Conservation (phyloP, 495 filamentous ascomycete species). For the Annulohypoxylon stygium region DNA sequence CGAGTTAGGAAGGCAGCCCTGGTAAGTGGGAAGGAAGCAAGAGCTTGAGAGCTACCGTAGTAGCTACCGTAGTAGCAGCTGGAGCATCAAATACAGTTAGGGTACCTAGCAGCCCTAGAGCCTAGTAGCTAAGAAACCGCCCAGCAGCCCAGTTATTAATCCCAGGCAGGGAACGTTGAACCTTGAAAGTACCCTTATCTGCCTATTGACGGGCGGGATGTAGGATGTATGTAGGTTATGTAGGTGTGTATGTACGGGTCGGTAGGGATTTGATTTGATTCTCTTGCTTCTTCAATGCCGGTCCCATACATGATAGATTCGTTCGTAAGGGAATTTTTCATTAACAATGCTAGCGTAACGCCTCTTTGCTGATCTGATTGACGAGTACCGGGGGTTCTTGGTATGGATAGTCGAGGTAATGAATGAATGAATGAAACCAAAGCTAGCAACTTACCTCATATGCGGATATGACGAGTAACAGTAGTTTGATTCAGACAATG, state of each 20-base stretch:
- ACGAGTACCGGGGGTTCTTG: neutral
- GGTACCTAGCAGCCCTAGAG: too few species aligned
- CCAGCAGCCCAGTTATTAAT: conserved; percentile 2
- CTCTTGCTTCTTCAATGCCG: neutral
- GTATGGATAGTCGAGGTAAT: neutral
- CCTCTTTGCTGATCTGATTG: neutral
- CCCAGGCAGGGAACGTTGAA: conserved; percentile 8
- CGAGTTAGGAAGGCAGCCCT: conserved; percentile 37
- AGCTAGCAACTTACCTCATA: conserved; percentile 8
- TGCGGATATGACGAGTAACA: neutral
- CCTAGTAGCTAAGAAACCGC: conserved; percentile 8
- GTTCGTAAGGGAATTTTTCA: neutral
- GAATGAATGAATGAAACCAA: neutral
- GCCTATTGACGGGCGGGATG: neutral
- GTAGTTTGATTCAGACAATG: neutral
- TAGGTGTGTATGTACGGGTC: neutral
- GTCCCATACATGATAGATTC: neutral
- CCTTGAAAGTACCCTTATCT: conserved; percentile 8
- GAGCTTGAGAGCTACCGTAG: conserved; percentile 32
- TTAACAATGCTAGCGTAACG: neutral
- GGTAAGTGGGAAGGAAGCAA: conserved; percentile 26
- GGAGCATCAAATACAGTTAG: neutral
- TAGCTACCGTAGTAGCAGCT: conserved; percentile 27
- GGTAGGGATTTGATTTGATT: neutral
- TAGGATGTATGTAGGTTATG: neutral